Conservation (phyloP, 495 filamentous ascomycete genomes). For the Aspergillus cristatus region DNA sequence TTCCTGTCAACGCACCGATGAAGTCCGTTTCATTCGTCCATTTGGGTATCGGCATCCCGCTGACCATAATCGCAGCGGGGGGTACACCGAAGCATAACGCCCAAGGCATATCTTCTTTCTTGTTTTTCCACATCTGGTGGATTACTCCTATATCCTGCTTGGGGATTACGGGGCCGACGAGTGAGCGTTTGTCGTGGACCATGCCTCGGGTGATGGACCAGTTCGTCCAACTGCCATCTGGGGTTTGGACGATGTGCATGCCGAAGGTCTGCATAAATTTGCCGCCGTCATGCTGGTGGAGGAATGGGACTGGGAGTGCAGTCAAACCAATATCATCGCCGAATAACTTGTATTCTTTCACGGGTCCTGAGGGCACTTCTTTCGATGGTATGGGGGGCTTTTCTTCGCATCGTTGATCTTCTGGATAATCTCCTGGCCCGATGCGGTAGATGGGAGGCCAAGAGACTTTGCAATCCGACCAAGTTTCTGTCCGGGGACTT, state of each 20-base stretch:
- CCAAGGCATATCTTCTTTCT: slow-evolving; percentile 26
- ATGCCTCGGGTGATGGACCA: slow-evolving; percentile 34
- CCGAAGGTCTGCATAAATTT: slow-evolving; percentile 32
- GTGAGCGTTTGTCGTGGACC: slow-evolving; percentile 21
- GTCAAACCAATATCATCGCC: slow-evolving; percentile 28
- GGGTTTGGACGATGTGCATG: slow-evolving; percentile 28
- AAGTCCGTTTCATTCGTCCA: slow-evolving; percentile 26
- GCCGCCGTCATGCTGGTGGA: slow-evolving; percentile 28
- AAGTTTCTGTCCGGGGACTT: slow-evolving; percentile 8
- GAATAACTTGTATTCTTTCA: slow-evolving; percentile 21
- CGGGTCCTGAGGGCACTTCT: slow-evolving; percentile 17
- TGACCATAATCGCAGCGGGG: slow-evolving; percentile 29
- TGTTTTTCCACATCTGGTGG: slow-evolving; percentile 26
- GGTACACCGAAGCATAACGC: slow-evolving; percentile 29
- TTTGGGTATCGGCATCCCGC: slow-evolving; percentile 28
- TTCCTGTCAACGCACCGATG: slow-evolving; percentile 23
- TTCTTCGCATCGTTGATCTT: slow-evolving; percentile 18
- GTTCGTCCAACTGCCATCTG: slow-evolving; percentile 27
- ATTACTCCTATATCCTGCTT: slow-evolving; percentile 28
- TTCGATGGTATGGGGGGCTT: slow-evolving; percentile 16
- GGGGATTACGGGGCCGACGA: slow-evolving; percentile 21
- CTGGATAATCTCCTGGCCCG: slow-evolving; percentile 17
- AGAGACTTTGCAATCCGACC: slow-evolving; percentile 25
- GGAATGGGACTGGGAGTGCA: slow-evolving; percentile 21
- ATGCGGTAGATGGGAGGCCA: slow-evolving; percentile 18